Evolutionary conservation across 2,329 filamentous ascomycete genomes (phyloP).

Genomic region (Aureobasidium sp.): DNA sequence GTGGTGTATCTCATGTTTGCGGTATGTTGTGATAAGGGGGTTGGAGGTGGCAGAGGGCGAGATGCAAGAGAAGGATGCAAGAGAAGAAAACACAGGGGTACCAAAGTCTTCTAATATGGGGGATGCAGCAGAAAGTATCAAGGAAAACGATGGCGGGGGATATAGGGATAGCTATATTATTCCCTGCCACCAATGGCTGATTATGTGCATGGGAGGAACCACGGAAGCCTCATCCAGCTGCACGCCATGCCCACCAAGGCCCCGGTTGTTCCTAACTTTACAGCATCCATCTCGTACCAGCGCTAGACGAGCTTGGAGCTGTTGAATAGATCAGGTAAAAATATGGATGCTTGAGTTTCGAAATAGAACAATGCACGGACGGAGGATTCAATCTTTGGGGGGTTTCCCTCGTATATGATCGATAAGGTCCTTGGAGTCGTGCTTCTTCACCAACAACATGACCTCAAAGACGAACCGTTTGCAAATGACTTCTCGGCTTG

Average conservation of each 20-base stretch:
- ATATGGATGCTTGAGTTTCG: constrained; percentile 10
- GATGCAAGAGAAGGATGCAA: constrained; percentile 7
- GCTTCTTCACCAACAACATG: not conserved
- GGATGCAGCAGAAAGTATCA: not conserved
- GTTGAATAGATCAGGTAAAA: not conserved
- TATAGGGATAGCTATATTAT: constrained; percentile 3
- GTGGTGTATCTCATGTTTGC: constrained; percentile 11
- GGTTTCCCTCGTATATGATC: not conserved
- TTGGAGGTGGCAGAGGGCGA: not conserved
- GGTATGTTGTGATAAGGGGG: not conserved
- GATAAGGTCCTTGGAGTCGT: not conserved
- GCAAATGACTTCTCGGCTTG: not conserved
- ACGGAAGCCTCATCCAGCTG: constrained; percentile 5
- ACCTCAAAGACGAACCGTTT: not conserved
- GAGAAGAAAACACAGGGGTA: constrained; percentile 1
- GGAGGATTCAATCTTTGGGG: not conserved
- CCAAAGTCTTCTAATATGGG: not conserved
- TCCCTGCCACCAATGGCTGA: constrained; percentile 6
- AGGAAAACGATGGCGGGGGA: constrained; percentile 1
- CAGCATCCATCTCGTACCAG: not conserved
- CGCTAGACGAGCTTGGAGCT: not conserved
- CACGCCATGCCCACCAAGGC: constrained; percentile 1
- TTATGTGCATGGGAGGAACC: not conserved
- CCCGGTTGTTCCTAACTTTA: not conserved
- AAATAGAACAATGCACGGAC: constrained; percentile 9